A percentile compares a stretch with the other conserved stretches of the same genome.
phyloP scores from a whole-genome alignment of 2,329 filamentous ascomycete species.

The Chaetomiaceae sp. region DNA sequence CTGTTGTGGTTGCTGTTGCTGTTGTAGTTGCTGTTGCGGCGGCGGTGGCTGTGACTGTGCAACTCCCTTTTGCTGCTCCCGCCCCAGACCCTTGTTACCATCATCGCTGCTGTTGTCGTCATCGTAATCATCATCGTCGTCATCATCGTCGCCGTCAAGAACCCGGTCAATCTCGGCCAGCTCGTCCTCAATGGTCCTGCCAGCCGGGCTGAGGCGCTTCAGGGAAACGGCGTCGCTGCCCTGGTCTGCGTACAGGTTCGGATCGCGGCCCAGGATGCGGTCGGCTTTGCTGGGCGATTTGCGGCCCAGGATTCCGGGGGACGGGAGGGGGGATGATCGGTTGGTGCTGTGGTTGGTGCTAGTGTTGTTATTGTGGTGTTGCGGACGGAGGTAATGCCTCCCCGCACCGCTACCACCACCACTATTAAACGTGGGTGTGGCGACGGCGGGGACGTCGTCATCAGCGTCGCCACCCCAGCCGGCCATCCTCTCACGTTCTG shows the following conservation, averaged over 20 bases:
- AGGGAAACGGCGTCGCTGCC: conserved; percentile 35
- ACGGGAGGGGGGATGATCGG: neutral
- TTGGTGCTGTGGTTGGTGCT: conserved; percentile 17
- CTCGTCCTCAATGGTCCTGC: conserved; percentile 41
- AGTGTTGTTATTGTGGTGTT: conserved; percentile 8
- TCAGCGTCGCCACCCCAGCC: conserved; percentile 55
- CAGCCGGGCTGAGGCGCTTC: conserved; percentile 43
- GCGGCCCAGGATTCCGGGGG: conserved; percentile 26
- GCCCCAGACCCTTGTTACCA: no score
- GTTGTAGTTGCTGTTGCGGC: conserved; percentile 3
- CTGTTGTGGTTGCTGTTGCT: conserved; percentile 5
- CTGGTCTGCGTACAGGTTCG: conserved; percentile 48
- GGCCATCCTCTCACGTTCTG: conserved; percentile 58
- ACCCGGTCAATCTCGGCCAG: conserved; percentile 30
- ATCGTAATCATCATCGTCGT: conserved; percentile 17
- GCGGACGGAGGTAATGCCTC: conserved; percentile 31
- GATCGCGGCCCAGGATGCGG: conserved; percentile 53
- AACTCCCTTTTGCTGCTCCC: no score
- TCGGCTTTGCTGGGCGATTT: conserved; percentile 52
- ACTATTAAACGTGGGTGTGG: neutral
- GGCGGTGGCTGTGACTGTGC: no score
- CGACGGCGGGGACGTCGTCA: conserved; percentile 3
- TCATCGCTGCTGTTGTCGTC: conserved; percentile 22
- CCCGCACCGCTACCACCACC: conserved; percentile 25
- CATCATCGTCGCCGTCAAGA: conserved; percentile 24